Evolutionary conservation across 768 basidiomycete species (phyloP).

Genomic region (Naganishia vishniacii): DNA sequence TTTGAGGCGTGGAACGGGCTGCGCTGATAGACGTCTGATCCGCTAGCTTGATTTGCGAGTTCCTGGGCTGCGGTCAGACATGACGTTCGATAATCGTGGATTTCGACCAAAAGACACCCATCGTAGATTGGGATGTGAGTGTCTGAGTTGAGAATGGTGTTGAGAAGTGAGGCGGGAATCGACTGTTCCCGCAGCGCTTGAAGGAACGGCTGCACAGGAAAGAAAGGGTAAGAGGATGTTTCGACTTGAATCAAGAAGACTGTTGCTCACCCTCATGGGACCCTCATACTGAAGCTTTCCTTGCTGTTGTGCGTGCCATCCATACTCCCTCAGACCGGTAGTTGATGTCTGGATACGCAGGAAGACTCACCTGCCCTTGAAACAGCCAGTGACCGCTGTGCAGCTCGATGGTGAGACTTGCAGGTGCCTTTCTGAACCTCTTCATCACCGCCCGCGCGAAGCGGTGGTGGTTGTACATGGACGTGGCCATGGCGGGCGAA

Average conservation of each 20-base stretch:
- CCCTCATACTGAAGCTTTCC: conserved; percentile 49
- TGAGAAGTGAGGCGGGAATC: conserved; percentile 26
- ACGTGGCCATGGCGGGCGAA: conserved; percentile 24
- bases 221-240: not conserved
- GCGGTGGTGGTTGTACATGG: conserved; percentile 50
- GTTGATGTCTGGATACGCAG: not conserved
- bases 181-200: conserved; percentile 49
- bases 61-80: conserved; percentile 3
- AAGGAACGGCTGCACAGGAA: conserved; percentile 46
- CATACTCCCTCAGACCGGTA: not conserved
- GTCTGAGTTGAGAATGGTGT: conserved; percentile 30
- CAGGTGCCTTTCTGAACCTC: conserved; percentile 48
- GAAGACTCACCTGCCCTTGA: conserved; percentile 48
- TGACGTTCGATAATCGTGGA: conserved; percentile 49
- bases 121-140: conserved; percentile 16
- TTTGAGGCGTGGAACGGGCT: conserved; percentile 18
- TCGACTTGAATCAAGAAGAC: not conserved
- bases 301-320: conserved; percentile 34
- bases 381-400: conserved; percentile 50
- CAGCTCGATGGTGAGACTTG: conserved; percentile 50
- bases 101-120: conserved; percentile 40
- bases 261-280: conserved; percentile 47
- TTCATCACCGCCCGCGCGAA: conserved; percentile 50
- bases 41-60: conserved; percentile 14
- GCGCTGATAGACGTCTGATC: conserved; percentile 17